Evolutionary conservation across 2,329 filamentous ascomycete species (phyloP).

Genomic region (Pseudopyrenochaeta lycopersici): DNA sequence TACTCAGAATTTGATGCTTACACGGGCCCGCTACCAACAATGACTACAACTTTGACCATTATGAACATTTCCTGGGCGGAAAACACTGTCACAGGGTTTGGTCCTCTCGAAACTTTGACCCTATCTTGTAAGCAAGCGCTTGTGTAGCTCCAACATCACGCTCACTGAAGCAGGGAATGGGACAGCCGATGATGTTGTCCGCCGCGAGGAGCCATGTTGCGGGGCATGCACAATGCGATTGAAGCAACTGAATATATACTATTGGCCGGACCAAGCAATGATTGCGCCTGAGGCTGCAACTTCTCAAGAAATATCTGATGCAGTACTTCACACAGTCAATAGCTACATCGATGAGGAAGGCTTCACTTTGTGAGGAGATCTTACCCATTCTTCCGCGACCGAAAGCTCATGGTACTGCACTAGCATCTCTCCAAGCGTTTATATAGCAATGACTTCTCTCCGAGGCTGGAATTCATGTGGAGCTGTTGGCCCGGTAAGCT

Average conservation of each 20-base stretch:
- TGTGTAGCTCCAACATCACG: too few relatives aligned
- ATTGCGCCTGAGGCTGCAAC: background rate
- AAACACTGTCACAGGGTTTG: background rate
- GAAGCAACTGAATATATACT: background rate
- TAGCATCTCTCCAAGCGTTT: slow-evolving; percentile 1
- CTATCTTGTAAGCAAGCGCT: background rate
- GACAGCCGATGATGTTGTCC: background rate
- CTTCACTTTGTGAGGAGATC: background rate
- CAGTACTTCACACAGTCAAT: background rate
- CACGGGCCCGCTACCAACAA: background rate
- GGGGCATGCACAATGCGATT: background rate
- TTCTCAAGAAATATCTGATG: too few relatives aligned
- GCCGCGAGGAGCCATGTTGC: background rate
- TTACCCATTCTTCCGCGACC: background rate
- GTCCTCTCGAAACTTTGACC: background rate
- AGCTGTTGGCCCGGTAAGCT: background rate
- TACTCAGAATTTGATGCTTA: background rate
- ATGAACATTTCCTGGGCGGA: background rate
- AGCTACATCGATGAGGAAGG: background rate
- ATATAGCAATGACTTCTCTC: background rate
- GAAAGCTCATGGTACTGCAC: background rate
- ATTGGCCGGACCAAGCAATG: background rate
- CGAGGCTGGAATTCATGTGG: background rate
- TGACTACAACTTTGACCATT: background rate
- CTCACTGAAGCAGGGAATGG: background rate